Percentiles rank a stretch among this genome's conserved stretches.
Conservation (phyloP, 441 rosid species). For the Codiaeum variegatum region DNA sequence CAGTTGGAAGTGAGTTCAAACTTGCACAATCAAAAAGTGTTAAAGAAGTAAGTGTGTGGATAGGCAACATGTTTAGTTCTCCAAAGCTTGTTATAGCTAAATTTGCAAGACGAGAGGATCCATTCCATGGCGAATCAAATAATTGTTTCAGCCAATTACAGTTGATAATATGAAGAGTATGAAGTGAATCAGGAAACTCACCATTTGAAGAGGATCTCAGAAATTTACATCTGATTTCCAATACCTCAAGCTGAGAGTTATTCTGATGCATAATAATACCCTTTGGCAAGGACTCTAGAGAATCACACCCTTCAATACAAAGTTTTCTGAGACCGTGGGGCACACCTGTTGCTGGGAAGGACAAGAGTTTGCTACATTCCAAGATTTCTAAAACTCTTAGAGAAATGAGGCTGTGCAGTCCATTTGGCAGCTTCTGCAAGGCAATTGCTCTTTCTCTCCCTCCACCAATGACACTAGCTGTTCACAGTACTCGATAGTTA, state of each 20-base stretch:
- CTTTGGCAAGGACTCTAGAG: neutral
- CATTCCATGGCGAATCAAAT: neutral
- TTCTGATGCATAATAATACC: neutral
- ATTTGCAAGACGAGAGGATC: constrained; percentile 13
- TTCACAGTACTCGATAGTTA: neutral
- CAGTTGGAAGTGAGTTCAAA: constrained; percentile 19
- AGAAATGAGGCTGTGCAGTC: neutral
- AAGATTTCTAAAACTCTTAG: neutral
- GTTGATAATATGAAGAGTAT: constrained; percentile 1
- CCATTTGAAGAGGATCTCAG: neutral
- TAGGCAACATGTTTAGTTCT: neutral
- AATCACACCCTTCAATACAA: neutral
- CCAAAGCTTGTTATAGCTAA: constrained; percentile 5
- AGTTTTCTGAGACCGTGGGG: neutral
- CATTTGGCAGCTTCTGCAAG: constrained; percentile 7
- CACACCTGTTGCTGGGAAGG: neutral
- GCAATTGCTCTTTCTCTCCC: neutral
- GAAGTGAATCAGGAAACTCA: constrained; percentile 11
- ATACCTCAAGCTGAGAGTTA: neutral
- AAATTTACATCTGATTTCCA: neutral
- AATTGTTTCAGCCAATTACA: constrained; percentile 11
- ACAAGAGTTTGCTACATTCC: neutral
- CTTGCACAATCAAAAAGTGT: constrained; percentile 16
- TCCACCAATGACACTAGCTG: neutral
- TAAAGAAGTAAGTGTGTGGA: constrained; percentile 3